Base-by-base conservation (phyloP, 306 rosid species). In the Pterocarpus santalinus region DNA sequence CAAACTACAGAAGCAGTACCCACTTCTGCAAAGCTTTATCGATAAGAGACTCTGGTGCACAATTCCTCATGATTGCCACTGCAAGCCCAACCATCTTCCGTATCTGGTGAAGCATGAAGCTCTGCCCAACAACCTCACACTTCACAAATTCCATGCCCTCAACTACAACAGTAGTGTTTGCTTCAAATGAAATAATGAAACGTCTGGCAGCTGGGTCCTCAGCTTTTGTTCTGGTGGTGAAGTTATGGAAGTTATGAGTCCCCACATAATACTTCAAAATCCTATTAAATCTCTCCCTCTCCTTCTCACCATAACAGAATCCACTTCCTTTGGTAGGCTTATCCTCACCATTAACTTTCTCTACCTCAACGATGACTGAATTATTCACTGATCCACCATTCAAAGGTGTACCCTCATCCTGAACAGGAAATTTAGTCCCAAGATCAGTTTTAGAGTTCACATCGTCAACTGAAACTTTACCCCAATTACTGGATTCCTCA, bases 41-140 rank as follows among this genome's bases (percentile, higher is more conserved):
- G 1, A 95, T 73, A 79, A 93, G 88, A 11, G 97, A 89, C 87
- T 95, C 94, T 0, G 91, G 90, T 71, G 93, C 92, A 81, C 91
- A 88, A 51, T 90, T 89, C 81, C 99, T 86, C 95, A 93, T 90
- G 77, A 93, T 85, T 65, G 97, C 97, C 84, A 91, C 99, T 0
- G 97, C 97, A 73, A 95, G 86, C 84, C 99, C 99, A 5, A 95
- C 92, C 97, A 93, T 86, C 87, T 95, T 91, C 66, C 97, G 87
- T 75, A 95, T 95, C 82, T 95, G 99, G 88, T 95, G 97, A 88
- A 93, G 99, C 97, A 95, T 95, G 93, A 95, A 95, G 88, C 99
- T 95, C 87, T 95, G 97, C 41, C 99, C 99, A 79, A 91, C 91
- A 77, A 95, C 94, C 78, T 89, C 99, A 55, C 99, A 95, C 87